Conservation (phyloP, 805 yeast genomes). For the Teunomyces atbi region DNA sequence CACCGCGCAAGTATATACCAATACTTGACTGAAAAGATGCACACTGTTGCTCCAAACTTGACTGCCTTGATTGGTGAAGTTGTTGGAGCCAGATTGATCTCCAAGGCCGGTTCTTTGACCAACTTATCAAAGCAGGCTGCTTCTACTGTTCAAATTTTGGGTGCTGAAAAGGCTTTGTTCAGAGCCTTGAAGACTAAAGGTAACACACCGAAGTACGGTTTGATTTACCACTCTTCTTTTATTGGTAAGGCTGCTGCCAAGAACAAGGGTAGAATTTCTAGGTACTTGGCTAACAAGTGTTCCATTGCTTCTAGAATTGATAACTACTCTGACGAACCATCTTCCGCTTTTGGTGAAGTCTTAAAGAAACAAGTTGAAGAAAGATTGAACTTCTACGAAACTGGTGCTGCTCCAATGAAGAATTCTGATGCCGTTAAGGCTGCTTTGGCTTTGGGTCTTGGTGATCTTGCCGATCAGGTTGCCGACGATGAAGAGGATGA, state of each 20-base stretch:
- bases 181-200: constrained; percentile 96
- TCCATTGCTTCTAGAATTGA: constrained; percentile 98
- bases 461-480: constrained; percentile 46
- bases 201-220: constrained; percentile 94
- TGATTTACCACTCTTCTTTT: constrained; percentile 91
- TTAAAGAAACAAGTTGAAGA: constrained; percentile 97
- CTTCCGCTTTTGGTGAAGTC: constrained; percentile 83
- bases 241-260: constrained; percentile 92
- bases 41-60: constrained; percentile 95
- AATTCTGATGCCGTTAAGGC: constrained; percentile 90
- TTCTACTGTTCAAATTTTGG: constrained; percentile 95
- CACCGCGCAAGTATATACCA: constrained; percentile 82
- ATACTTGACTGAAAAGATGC: constrained; percentile 93
- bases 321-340: constrained; percentile 93
- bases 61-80: constrained; percentile 97
- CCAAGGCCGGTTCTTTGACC: constrained; percentile 97
- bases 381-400: constrained; percentile 91
- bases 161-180: constrained; percentile 96
- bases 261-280: constrained; percentile 98
- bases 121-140: constrained; percentile 98
- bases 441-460: constrained; percentile 70
- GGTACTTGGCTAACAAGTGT: constrained; percentile 98
- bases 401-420: constrained; percentile 96
- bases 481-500: constrained; percentile 21
- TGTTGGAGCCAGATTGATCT: constrained; percentile 96